phyloP scores from a whole-genome alignment of 208 protist genomes.

The Dictyostelium gargantuum region DNA sequence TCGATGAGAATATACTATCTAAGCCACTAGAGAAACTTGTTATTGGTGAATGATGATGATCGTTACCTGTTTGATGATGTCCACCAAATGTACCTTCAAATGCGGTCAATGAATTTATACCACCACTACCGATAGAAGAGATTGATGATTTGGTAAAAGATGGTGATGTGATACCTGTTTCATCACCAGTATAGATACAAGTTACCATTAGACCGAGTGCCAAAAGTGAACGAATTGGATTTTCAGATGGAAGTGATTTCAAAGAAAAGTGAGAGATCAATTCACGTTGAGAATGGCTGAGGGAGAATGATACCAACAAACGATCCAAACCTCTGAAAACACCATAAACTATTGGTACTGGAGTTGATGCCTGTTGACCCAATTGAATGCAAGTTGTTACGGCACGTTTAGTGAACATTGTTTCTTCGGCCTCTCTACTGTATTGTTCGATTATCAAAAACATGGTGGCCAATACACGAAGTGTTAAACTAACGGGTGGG shows the following conservation, averaged over 20 bases:
- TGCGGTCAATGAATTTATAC: neutral
- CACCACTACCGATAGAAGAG: neutral
- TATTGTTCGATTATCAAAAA: slow-evolving; percentile 58
- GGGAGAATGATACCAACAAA: slow-evolving; percentile 13
- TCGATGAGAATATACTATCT: neutral
- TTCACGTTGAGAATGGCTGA: slow-evolving; percentile 39
- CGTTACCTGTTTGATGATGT: no score
- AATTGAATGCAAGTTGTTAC: slow-evolving; percentile 25
- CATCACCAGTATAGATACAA: slow-evolving; percentile 56
- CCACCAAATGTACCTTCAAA: neutral
- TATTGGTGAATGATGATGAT: no score
- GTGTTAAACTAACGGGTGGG: slow-evolving; percentile 10
- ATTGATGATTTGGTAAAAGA: neutral
- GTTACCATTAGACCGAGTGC: slow-evolving; percentile 42
- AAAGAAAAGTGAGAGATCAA: slow-evolving; percentile 44
- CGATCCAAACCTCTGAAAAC: slow-evolving; percentile 53
- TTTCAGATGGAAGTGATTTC: slow-evolving; percentile 39
- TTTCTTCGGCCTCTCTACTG: slow-evolving; percentile 37
- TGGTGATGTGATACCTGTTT: slow-evolving; percentile 26
- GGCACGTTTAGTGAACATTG: slow-evolving; percentile 20
- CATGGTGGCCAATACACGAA: slow-evolving; percentile 23
- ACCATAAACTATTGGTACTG: slow-evolving; percentile 48
- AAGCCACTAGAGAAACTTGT: neutral
- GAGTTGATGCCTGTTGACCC: slow-evolving; percentile 15
- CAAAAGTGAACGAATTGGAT: slow-evolving; percentile 33